Base-by-base conservation (phyloP, 305 asterid genomes). In the Fraxinus nigra region DNA sequence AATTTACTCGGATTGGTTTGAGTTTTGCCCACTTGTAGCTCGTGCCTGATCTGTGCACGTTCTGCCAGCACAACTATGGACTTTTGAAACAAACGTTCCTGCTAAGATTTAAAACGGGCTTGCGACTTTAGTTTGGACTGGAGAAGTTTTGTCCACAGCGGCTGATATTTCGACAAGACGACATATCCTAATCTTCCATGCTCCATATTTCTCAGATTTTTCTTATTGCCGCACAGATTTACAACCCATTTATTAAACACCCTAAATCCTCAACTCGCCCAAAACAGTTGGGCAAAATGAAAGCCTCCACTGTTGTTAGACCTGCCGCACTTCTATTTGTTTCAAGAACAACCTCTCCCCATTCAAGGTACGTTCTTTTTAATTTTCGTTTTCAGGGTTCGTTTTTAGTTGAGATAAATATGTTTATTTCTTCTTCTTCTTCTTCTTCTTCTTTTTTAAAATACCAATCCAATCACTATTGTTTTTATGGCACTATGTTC, bases 261-360 rank as follows among this genome's bases (percentile, higher is more conserved):
- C 30, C 32, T 20, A 38, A 70, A 56, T 30, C 70, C 33, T 24
- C 9, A 8, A 61, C 72, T 63, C 5, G n/a, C 77, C 67, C 30
- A 14, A 43, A 30, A 61, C 51, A 14, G 26, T 6, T n/a, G 9
- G 7, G 70, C 18, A 69, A 46, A 33, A 87, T 87, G 88, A 85
- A 78, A 85, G 83, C 87, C 75, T 79, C 80, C 13, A 51, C 70
- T 3, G 78, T 72, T 5, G 20, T 28, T n/a, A 81, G 83, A 81
- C 63, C 84, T 34, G 34, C 76, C 0, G 86, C 84, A 24, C 59
- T 80, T 38, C 82, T 82, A 6, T 79, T 80, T 79, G 59, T 80
- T 78, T 79, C 85, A 7, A 74, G 84, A 78, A 72, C 87, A 37
- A n/a, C 16, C 13, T 87, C 82, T 79, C 88, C 26, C 82, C 89